Conservation (phyloP, 495 filamentous ascomycete species). For the Aspergillus hancockii region DNA sequence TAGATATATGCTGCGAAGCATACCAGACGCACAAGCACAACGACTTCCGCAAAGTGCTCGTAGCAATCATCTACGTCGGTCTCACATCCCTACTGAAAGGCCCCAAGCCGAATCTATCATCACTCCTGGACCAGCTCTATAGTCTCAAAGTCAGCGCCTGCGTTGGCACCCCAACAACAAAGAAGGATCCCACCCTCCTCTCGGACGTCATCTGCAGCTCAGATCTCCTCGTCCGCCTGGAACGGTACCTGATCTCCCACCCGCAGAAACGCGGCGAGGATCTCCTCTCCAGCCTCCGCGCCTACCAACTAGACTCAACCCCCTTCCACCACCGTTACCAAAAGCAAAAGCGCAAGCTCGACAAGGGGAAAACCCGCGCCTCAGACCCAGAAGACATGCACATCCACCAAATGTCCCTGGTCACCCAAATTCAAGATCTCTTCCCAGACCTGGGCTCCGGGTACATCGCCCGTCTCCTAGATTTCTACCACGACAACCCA, state of each 20-base stretch:
- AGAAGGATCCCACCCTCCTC: slow-evolving; percentile 42
- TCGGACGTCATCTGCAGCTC: slow-evolving; percentile 48
- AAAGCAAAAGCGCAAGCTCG: slow-evolving; percentile 55
- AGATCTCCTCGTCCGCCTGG: slow-evolving; percentile 43
- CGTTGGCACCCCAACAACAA: slow-evolving; percentile 42
- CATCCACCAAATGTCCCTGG: slow-evolving; percentile 77
- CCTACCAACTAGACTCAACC: slow-evolving; percentile 49
- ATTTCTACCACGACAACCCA: slow-evolving; percentile 73
- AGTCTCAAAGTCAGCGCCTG: slow-evolving; percentile 69
- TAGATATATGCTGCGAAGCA: slow-evolving; percentile 69
- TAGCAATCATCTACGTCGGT: slow-evolving; percentile 70
- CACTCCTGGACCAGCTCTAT: slow-evolving; percentile 80
- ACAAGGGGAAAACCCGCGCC: slow-evolving; percentile 71
- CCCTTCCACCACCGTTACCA: slow-evolving; percentile 54
- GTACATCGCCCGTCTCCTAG: slow-evolving; percentile 77
- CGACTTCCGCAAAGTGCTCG: slow-evolving; percentile 59
- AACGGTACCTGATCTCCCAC: slow-evolving; percentile 56
- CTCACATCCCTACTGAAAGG: slow-evolving; percentile 67
- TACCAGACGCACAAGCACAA: slow-evolving; percentile 60
- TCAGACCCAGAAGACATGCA: slow-evolving; percentile 61
- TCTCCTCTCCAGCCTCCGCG: slow-evolving; percentile 37
- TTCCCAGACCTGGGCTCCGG: slow-evolving; percentile 87
- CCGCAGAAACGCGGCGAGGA: slow-evolving; percentile 49
- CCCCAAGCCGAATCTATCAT: slow-evolving; percentile 64
- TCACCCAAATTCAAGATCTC: slow-evolving; percentile 87